Conservation (phyloP, 352 stramenopile species). For the Pythium aristosporum region DNA sequence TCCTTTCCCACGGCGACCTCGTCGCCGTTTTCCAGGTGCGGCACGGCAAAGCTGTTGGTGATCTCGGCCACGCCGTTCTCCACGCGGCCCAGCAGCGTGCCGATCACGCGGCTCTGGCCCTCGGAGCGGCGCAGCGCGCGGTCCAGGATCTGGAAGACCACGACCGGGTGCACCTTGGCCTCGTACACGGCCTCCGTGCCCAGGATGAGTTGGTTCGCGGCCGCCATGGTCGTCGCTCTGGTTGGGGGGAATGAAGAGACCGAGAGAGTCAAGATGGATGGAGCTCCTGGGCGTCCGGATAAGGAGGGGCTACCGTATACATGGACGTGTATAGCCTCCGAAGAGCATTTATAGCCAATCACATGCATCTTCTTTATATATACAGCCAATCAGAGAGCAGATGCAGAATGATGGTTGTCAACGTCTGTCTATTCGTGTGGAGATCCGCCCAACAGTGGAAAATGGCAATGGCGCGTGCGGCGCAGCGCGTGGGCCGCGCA, state of each 20-base stretch:
- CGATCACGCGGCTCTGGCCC: conserved; percentile 95
- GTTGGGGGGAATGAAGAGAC: not conserved
- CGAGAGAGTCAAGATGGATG: conserved; percentile 11
- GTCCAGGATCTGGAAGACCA: conserved; percentile 97
- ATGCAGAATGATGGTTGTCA: conserved; percentile 20
- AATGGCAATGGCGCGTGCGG: conserved; percentile 9
- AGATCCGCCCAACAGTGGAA: not conserved
- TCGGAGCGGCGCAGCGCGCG: conserved; percentile 93
- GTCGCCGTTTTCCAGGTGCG: conserved; percentile 94
- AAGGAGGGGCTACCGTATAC: conserved; percentile 4
- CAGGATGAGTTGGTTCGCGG: conserved; percentile 59
- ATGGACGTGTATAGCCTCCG: not conserved
- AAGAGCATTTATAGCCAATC: conserved; percentile 30
- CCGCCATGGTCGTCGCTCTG: conserved; percentile 28
- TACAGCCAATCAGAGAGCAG: conserved; percentile 19
- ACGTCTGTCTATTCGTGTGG: not conserved
- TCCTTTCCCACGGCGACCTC: conserved; percentile 98
- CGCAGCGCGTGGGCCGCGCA: conserved; percentile 9
- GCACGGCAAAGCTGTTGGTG: conserved; percentile 96
- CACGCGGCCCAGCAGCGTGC: conserved; percentile 93
- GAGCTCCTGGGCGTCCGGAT: conserved; percentile 26
- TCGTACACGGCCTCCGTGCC: conserved; percentile 79
- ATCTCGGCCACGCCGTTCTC: conserved; percentile 89
- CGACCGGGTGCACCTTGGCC: conserved; percentile 93
- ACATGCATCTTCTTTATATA: conserved; percentile 1